Evolutionary conservation across 257 asterid genomes (phyloP), one percentile per base, ranked within the genome.

Genomic region (Jacaranda mimosifolia): DNA sequence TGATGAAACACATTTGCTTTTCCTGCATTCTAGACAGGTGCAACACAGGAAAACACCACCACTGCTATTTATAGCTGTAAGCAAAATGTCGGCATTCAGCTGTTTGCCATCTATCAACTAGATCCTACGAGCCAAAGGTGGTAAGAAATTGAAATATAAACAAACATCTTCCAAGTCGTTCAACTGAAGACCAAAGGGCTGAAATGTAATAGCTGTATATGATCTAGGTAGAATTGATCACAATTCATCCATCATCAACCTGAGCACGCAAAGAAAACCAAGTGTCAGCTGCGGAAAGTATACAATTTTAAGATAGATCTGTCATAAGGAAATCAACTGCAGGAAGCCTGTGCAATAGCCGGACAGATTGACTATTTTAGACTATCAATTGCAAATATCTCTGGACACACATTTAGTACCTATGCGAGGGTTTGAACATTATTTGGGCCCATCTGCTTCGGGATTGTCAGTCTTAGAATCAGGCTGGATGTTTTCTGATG

Each of bases 381-480:
- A 58, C 12, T 0, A 55, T 46, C 40, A 18, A 5, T 70, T 55
- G 52, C 57, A 42, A 56, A 52, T 59, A 49, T 70, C 14, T 39
- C 32, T 26, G 35, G 57, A 62, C 52, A 46, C 38, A 57, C 0
- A 53, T 21, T 57, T 21, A 39, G 63, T 81, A 90, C 91, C 96
- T 83, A 65, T 60, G 45, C 69, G 65, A 43, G 63, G 13, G 62
- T 39, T 46, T 51, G 19, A 59, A 68, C 73, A 57, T 73, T 75
- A 80, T 3, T 18, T 73, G 67, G 80, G 68, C 48, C 65, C 51
- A 59, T 80, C 70, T 58, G 71, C 68, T 70, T 82, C 73, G 59
- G 80, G 63, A 66, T 65, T 80, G 43, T 60, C 79, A 62, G 52
- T 68, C 51, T 52, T 67, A 15, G 90, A 74, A 53, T 78, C 73